These are phyloP conservation scores for Falciphora oryzae DNA, from an alignment of 2,329 filamentous ascomycete genomes.

Conservation along the genomic window DNA sequence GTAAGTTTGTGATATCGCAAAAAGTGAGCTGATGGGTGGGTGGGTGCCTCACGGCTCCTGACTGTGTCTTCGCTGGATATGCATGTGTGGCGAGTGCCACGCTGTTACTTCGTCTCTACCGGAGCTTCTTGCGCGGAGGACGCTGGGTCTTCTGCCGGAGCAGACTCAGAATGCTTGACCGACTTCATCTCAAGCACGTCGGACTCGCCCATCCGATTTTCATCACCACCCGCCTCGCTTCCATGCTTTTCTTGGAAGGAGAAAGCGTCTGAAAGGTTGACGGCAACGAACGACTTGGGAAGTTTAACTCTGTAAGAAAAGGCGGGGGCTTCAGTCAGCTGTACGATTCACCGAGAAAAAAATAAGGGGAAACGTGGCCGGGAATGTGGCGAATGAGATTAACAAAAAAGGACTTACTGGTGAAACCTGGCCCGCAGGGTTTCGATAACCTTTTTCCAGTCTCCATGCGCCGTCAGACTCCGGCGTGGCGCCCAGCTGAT, in stretches of 20 bases:
- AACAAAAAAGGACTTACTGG: conserved; percentile 54
- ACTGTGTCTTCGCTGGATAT: not conserved
- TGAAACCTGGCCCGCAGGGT: conserved; percentile 92
- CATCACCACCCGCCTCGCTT: conserved; percentile 30
- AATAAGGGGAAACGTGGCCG: not conserved
- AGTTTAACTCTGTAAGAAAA: conserved; percentile 51
- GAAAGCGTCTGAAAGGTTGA: conserved; percentile 59
- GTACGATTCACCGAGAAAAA: not conserved
- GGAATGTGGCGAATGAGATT: conserved; percentile 6
- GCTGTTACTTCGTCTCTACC: not conserved
- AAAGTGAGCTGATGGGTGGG: not conserved
- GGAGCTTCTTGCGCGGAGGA: too few species aligned
- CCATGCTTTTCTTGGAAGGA: conserved; percentile 51
- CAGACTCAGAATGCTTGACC: conserved; percentile 16
- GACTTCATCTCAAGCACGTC: conserved; percentile 45
- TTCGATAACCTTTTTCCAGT: conserved; percentile 97
- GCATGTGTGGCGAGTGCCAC: not conserved
- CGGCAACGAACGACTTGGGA: conserved; percentile 59
- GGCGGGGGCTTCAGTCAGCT: not conserved
- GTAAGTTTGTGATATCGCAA: not conserved
- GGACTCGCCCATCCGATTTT: conserved; percentile 13
- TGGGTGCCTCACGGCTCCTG: too few species aligned
- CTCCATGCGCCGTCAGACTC: conserved; percentile 81
- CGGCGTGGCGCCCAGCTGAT: conserved; percentile 90
- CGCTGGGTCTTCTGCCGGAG: not conserved